Evolutionary conservation across 805 yeast species (phyloP).

Genomic region (Sugiyamaella mastotermitis): DNA sequence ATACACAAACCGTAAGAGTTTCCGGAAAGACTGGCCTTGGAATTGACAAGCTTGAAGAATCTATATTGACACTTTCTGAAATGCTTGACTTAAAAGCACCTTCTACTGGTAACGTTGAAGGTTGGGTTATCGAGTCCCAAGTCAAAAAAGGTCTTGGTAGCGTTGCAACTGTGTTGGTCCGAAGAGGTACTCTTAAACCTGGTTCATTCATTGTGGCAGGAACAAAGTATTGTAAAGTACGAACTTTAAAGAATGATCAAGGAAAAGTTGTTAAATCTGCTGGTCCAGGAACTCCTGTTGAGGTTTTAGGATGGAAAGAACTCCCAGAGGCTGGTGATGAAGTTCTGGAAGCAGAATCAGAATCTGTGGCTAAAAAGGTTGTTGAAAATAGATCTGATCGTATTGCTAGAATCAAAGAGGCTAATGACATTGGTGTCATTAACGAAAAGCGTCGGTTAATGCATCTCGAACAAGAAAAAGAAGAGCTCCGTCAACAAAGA

Average conservation of each 20-base stretch:
- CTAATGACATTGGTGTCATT: slow-evolving; percentile 59
- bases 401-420: slow-evolving; percentile 47
- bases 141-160: slow-evolving; percentile 77
- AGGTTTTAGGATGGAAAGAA: slow-evolving; percentile 90
- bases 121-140: slow-evolving; percentile 85
- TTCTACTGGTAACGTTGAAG: slow-evolving; percentile 51
- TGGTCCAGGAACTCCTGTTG: slow-evolving; percentile 85
- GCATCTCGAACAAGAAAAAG: slow-evolving; percentile 43
- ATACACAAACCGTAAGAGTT: slow-evolving; percentile 79
- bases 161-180: slow-evolving; percentile 77
- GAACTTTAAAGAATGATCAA: slow-evolving; percentile 66
- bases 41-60: slow-evolving; percentile 85
- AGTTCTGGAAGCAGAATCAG: slow-evolving; percentile 69
- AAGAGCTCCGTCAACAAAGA: slow-evolving; percentile 51
- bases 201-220: slow-evolving; percentile 85
- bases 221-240: slow-evolving; percentile 75
- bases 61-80: slow-evolving; percentile 79
- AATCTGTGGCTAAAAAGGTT: slow-evolving; percentile 69
- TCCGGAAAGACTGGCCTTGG: slow-evolving; percentile 87
- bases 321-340: slow-evolving; percentile 88
- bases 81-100: slow-evolving; percentile 67
- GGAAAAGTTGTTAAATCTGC: slow-evolving; percentile 62
- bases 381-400: slow-evolving; percentile 56
- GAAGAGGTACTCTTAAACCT: slow-evolving; percentile 65
- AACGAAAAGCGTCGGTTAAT: slow-evolving; percentile 59